Base-by-base conservation (phyloP, 1,284 basidiomycete species). In the Microbotryum saponariae region DNA sequence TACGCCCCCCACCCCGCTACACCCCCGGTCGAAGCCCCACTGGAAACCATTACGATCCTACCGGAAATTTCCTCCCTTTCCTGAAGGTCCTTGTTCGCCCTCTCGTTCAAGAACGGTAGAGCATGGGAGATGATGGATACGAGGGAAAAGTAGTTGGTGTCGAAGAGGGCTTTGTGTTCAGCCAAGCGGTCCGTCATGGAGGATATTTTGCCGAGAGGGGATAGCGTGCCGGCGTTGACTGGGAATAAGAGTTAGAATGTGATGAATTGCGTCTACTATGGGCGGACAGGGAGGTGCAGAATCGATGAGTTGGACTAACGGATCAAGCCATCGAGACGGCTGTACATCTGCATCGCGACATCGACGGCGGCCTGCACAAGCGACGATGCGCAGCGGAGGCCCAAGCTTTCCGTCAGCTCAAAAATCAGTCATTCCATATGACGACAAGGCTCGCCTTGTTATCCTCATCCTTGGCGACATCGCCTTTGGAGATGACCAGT, bases 101-200 rank as follows among this genome's bases (percentile, higher is more conserved):
- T 70, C 0, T 73, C 55, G 67, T 80, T 77, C 65, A 93, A 76
- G 61, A 80, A 77, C 6, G 90, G 88, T 4, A 91, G 76, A 6
- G 83, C 77, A 6, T 80, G 78, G 60, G 84, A 80, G 46, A 91
- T 71, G 14, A 87, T 82, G 14, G 82, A 80, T 54, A 91, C 75
- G 48, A 90, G 78, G 2, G 88, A 88, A 75, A 90, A 89, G 74
- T 91, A 86, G 74, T 92, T 92, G 76, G 89, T 77, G 69, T 91
- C 86, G 57, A 80, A 75, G 86, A 76, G 67, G 46, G 51, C 29
- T 48, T 70, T 62, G 62, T 66, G 61, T 50, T 61, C 57, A 44
- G 59, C 62, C 25, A 69, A 53, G 27, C 65, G 33, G 29, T 29
- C 58, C 7, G 31, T 23, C 33, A 60, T 46, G 20, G 64, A 55